Evolutionary conservation across 2,329 filamentous ascomycete species (phyloP).

Genomic region (Ophiosphaerella herpotricha): DNA sequence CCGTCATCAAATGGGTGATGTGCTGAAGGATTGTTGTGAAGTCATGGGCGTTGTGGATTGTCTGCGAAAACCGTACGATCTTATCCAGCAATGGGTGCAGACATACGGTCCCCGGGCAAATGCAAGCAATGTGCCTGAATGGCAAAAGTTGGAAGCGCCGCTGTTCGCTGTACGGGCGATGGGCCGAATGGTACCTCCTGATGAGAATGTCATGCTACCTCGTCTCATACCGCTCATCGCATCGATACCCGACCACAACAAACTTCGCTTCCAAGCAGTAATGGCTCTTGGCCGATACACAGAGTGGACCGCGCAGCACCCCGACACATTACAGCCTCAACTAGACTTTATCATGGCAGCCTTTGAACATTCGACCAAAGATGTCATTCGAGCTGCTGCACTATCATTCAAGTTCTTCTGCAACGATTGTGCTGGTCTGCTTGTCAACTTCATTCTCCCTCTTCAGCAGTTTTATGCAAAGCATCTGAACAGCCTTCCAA

Average conservation of each 20-base stretch:
- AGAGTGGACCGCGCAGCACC: conserved; percentile 94
- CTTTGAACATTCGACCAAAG: conserved; percentile 84
- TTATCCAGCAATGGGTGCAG: conserved; percentile 87
- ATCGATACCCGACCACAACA: conserved; percentile 93
- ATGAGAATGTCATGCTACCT: conserved; percentile 84
- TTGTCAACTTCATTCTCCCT: conserved; percentile 81
- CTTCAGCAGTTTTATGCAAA: conserved; percentile 92
- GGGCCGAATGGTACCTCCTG: conserved; percentile 91
- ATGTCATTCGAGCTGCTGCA: conserved; percentile 89
- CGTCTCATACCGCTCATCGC: conserved; percentile 93
- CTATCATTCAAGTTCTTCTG: conserved; percentile 97
- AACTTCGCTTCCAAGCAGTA: conserved; percentile 96
- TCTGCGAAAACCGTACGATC: conserved; percentile 81
- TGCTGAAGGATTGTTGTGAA: conserved; percentile 94
- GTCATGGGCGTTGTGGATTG: conserved; percentile 94
- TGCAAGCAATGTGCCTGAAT: conserved; percentile 79
- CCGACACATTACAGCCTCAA: conserved; percentile 88
- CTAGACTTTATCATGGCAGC: conserved; percentile 95
- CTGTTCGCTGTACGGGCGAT: conserved; percentile 95
- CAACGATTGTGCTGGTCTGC: conserved; percentile 85
- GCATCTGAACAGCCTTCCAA: conserved; percentile 82
- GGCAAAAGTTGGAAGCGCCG: conserved; percentile 95
- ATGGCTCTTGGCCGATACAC: conserved; percentile 97
- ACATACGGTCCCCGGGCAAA: conserved; percentile 78
- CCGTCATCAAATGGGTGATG: conserved; percentile 95